Conservation (phyloP, 1,284 basidiomycete genomes). For the Microbotryomycetes sp. region DNA sequence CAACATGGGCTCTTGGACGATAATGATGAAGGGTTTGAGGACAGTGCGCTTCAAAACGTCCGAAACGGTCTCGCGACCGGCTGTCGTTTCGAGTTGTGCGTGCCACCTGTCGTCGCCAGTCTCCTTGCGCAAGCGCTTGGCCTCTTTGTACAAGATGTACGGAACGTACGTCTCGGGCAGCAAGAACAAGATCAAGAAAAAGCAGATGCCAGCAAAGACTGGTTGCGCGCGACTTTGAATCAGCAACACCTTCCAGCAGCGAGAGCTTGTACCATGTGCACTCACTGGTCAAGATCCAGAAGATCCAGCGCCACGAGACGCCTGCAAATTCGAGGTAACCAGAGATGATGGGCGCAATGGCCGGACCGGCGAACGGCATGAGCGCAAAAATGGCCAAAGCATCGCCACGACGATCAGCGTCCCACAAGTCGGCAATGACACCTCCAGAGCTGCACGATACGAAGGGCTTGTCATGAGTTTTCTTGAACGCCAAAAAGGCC, state of each 20-base stretch:
- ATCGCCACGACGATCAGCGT: slow-evolving; percentile 57
- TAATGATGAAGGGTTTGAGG: slow-evolving; percentile 53
- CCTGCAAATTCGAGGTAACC: slow-evolving; percentile 49
- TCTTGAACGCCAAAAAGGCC: not conserved
- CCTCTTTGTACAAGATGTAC: slow-evolving; percentile 50
- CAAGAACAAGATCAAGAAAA: slow-evolving; percentile 54
- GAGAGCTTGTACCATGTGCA: not conserved
- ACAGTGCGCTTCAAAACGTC: slow-evolving; percentile 45
- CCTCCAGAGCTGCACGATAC: slow-evolving; percentile 20
- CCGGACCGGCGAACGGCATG: slow-evolving; percentile 51
- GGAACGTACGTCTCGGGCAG: slow-evolving; percentile 48
- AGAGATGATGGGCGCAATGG: slow-evolving; percentile 56
- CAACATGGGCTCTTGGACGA: slow-evolving; percentile 70
- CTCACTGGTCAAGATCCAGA: slow-evolving; percentile 57
- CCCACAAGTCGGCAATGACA: slow-evolving; percentile 51
- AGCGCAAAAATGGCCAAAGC: slow-evolving; percentile 62
- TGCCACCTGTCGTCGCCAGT: slow-evolving; percentile 62
- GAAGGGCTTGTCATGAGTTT: not conserved
- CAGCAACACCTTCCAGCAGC: not conserved
- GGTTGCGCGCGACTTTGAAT: slow-evolving; percentile 11
- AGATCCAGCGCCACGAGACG: slow-evolving; percentile 59
- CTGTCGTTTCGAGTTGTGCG: slow-evolving; percentile 39
- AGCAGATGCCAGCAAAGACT: slow-evolving; percentile 45
- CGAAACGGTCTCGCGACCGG: slow-evolving; percentile 32
- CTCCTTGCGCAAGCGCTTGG: slow-evolving; percentile 48